A percentile compares a stretch with the other conserved stretches of the same genome.
These are phyloP conservation scores for Sicyos edulis DNA, from an alignment of 306 rosid genomes.

Conservation along the genomic window DNA sequence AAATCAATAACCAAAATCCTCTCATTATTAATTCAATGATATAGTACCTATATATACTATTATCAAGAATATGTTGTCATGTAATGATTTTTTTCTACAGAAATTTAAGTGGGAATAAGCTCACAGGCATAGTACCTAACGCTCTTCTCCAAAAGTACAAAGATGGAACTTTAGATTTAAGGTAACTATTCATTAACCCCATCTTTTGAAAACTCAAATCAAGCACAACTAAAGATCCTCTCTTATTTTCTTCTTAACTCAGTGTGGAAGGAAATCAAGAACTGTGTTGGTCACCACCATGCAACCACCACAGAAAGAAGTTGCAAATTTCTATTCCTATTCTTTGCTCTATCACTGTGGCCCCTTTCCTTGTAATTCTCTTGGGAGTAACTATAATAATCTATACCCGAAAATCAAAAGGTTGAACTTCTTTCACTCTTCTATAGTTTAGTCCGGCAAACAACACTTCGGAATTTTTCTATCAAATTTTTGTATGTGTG, in stretches of 20 bases:
- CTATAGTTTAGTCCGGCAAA: too few relatives aligned
- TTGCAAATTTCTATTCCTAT: not conserved
- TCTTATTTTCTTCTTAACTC: not conserved
- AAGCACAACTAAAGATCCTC: not conserved
- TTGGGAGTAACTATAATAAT: not conserved
- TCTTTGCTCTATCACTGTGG: not conserved
- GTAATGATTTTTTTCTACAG: too few relatives aligned
- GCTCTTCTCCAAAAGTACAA: slow-evolving; percentile 5
- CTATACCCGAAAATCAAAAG: not conserved
- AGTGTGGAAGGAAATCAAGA: not conserved
- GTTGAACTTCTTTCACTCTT: not conserved
- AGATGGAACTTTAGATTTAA: not conserved
- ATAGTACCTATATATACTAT: not conserved
- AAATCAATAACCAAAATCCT: too few relatives aligned
- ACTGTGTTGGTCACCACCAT: slow-evolving; percentile 7
- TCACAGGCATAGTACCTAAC: slow-evolving; percentile 18
- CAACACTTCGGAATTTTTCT: not conserved
- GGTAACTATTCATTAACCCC: too few relatives aligned
- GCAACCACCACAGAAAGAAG: not conserved
- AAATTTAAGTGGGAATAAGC: slow-evolving; percentile 13
- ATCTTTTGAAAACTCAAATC: not conserved
- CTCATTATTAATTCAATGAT: too few relatives aligned
- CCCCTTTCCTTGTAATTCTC: not conserved
- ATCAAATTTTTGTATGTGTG: too few relatives aligned
- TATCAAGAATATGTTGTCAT: not conserved